Percentiles rank a stretch among this genome's conserved stretches.
Evolutionary conservation across 2,329 filamentous ascomycete genomes (phyloP).

Genomic region (Xenosphaeropsis pyriputrescens): DNA sequence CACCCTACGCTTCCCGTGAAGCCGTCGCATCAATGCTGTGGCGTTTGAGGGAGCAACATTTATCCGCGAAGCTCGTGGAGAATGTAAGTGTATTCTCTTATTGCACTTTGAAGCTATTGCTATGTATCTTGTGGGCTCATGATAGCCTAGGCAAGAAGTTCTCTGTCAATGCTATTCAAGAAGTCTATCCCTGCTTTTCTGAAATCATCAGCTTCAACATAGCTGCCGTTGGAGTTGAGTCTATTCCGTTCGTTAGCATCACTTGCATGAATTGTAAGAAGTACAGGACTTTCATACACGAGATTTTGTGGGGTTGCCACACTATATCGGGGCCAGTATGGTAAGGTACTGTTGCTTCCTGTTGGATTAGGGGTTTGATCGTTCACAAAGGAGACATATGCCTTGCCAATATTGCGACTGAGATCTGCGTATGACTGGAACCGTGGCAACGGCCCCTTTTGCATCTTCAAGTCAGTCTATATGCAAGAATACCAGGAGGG

Average conservation of each 20-base stretch:
- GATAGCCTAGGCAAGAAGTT: slow-evolving; percentile 16
- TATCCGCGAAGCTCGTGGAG: too few relatives aligned
- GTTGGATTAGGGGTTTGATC: slow-evolving; percentile 25
- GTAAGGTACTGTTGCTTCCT: slow-evolving; percentile 15
- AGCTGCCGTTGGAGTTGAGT: slow-evolving; percentile 23
- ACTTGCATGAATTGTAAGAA: too few relatives aligned
- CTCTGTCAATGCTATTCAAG: slow-evolving; percentile 24
- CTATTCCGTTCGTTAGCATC: too few relatives aligned
- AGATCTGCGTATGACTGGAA: slow-evolving; percentile 21
- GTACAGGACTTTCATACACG: slow-evolving; percentile 13
- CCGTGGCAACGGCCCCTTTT: slow-evolving; percentile 23
- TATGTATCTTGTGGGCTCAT: too few relatives aligned
- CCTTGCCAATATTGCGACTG: slow-evolving; percentile 6
- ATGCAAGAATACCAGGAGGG: too few relatives aligned
- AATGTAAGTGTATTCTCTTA: too few relatives aligned
- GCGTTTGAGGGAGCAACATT: too few relatives aligned
- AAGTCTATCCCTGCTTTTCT: slow-evolving; percentile 29
- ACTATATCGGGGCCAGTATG: slow-evolving; percentile 26
- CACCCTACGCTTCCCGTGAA: too few relatives aligned
- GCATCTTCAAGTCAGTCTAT: too few relatives aligned
- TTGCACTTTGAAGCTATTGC: too few relatives aligned
- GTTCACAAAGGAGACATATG: slow-evolving; percentile 22
- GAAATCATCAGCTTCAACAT: slow-evolving; percentile 30
- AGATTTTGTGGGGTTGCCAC: slow-evolving; percentile 24
- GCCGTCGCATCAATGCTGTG: too few relatives aligned